These are phyloP conservation scores for Psilocybe cubensis DNA, from an alignment of 768 basidiomycete genomes.

Conservation along the genomic window DNA sequence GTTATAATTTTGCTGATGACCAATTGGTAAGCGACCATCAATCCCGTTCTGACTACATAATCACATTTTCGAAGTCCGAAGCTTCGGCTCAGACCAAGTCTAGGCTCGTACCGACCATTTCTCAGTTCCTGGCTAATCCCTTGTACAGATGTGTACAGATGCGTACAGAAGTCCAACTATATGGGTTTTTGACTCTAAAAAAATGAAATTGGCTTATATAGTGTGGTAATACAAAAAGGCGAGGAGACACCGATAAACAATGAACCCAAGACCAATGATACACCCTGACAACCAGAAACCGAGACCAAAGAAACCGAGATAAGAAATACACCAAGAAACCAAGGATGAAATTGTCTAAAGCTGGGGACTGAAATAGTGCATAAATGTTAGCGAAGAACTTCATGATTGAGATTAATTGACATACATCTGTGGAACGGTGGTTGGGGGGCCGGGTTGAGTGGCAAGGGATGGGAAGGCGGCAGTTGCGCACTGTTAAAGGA, in stretches of 20 bases:
- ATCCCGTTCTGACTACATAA: too few species aligned
- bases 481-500: constrained; percentile 10
- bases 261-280: background rate
- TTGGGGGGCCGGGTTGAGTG: constrained; percentile 19
- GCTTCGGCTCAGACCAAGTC: too few species aligned
- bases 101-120: too few species aligned
- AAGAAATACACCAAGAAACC: background rate
- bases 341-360: too few species aligned
- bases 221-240: background rate
- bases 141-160: too few species aligned
- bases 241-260: background rate
- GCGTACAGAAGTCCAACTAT: too few species aligned
- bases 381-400: constrained; percentile 3
- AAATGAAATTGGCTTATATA: too few species aligned
- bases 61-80: too few species aligned
- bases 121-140: too few species aligned
- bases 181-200: too few species aligned
- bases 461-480: constrained; percentile 17
- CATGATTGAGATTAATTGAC: background rate
- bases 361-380: background rate
- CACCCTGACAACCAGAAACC: background rate
- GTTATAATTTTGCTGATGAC: too few species aligned
- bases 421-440: constrained; percentile 15
- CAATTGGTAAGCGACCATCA: too few species aligned
- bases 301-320: constrained; percentile 27